Conservation (phyloP, 2,329 filamentous ascomycete species). For the Bimuria novae-zelandiae region DNA sequence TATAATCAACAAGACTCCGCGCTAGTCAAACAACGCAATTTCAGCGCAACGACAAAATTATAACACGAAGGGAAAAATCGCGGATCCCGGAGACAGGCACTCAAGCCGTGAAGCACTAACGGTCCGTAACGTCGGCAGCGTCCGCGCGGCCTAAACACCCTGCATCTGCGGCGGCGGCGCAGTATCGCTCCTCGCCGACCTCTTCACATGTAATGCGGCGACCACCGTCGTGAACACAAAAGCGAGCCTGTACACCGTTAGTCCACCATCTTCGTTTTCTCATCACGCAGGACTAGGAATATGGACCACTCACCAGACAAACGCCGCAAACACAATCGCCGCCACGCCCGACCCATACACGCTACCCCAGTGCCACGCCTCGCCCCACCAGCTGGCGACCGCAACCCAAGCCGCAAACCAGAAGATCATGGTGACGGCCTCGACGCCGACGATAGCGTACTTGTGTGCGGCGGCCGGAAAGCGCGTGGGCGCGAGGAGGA, state of each 20-base stretch:
- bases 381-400: constrained; percentile 67
- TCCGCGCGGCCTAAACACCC: constrained; percentile 21
- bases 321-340: constrained; percentile 69
- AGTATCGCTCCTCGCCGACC: constrained; percentile 42
- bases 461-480: constrained; percentile 65
- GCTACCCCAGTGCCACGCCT: constrained; percentile 54
- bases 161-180: constrained; percentile 44
- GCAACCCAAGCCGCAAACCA: constrained; percentile 90
- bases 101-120: too few relatives aligned
- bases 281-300: constrained; percentile 46
- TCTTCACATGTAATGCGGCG: constrained; percentile 53
- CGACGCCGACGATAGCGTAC: constrained; percentile 69
- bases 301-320: constrained; percentile 66
- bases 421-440: constrained; percentile 79
- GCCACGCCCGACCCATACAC: constrained; percentile 64
- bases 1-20: constrained; percentile 1
- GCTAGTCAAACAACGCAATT: background rate
- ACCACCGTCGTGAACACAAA: constrained; percentile 58
- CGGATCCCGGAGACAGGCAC: too few relatives aligned
- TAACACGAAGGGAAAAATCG: too few relatives aligned
- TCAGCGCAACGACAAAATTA: background rate
- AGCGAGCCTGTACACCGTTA: constrained; percentile 48
- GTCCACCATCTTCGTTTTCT: constrained; percentile 29
- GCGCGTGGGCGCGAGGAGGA: constrained; percentile 70
- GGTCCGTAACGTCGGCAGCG: too few relatives aligned